Evolutionary conservation across 2,329 filamentous ascomycete species (phyloP).

Genomic region (Exophiala alcalophila): DNA sequence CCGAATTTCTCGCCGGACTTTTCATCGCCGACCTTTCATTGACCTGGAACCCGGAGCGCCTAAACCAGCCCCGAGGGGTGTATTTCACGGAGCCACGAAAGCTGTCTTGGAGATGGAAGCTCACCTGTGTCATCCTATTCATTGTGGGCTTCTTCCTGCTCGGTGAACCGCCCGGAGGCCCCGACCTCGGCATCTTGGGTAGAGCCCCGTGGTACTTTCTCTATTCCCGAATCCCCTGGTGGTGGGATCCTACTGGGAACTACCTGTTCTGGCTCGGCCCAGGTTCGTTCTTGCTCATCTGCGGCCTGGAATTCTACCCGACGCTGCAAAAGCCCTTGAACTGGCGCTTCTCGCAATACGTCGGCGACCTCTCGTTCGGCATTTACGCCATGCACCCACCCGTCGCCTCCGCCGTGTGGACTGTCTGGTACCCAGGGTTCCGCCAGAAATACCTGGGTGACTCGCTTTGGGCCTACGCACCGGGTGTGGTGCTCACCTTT

Average conservation of each 20-base stretch:
- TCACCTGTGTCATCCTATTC: constrained; percentile 4
- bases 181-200: constrained; percentile 7
- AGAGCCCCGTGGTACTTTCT: constrained; percentile 11
- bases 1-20: constrained; percentile 13
- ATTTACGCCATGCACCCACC: constrained; percentile 16
- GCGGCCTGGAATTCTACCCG: constrained; percentile 5
- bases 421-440: neutral
- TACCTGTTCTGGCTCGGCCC: constrained; percentile 10
- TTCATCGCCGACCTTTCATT: constrained; percentile 13
- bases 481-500: no score
- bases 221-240: constrained; percentile 7
- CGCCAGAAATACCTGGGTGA: neutral
- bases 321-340: constrained; percentile 5
- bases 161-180: constrained; percentile 10
- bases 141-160: constrained; percentile 11
- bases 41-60: constrained; percentile 1
- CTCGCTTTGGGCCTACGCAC: no score
- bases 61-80: no score
- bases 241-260: constrained; percentile 1
- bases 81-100: neutral
- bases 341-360: constrained; percentile 11
- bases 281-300: constrained; percentile 7
- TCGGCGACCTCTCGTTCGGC: constrained; percentile 16
- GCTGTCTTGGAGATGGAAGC: neutral
- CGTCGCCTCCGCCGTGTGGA: neutral